Percentiles rank a stretch among this genome's conserved stretches.
Evolutionary conservation across 192 early-diverging fungal genomes (phyloP).

Genomic region (Thoreauomyces humboldtii): DNA sequence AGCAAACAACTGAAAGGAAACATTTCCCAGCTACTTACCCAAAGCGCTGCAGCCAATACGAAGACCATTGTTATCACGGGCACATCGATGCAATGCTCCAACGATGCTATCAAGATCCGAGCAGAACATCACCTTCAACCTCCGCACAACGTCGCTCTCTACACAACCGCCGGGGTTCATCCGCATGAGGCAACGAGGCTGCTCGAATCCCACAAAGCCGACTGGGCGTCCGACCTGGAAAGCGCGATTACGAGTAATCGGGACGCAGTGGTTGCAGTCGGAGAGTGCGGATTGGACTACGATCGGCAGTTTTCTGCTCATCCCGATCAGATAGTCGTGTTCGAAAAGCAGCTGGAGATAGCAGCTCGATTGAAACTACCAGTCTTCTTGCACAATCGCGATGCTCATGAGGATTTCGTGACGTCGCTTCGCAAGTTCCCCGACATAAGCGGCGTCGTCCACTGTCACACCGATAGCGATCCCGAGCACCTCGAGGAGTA

Average conservation of each 20-base stretch:
- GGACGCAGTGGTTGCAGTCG: constrained; percentile 77
- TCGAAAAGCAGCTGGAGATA: constrained; percentile 77
- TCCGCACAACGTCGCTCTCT: constrained; percentile 17
- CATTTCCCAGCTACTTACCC: constrained; percentile 19
- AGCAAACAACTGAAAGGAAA: constrained; percentile 8
- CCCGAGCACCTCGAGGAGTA: constrained; percentile 64
- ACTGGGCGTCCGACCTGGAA: constrained; percentile 13
- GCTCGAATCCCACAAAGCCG: neutral
- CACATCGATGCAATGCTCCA: constrained; percentile 21
- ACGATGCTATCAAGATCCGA: neutral
- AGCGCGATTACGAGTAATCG: constrained; percentile 4
- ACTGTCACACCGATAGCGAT: constrained; percentile 80
- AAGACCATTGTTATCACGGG: constrained; percentile 32
- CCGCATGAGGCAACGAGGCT: constrained; percentile 31
- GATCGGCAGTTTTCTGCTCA: constrained; percentile 62
- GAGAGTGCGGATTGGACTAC: constrained; percentile 95
- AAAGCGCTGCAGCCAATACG: constrained; percentile 13
- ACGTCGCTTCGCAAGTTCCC: constrained; percentile 60
- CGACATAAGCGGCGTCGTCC: constrained; percentile 72
- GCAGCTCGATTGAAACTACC: constrained; percentile 75
- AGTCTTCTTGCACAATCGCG: constrained; percentile 89
- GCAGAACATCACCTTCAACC: neutral
- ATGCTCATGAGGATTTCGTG: constrained; percentile 78
- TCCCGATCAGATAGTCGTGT: constrained; percentile 35
- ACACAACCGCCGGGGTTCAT: constrained; percentile 34